Percentiles rank a stretch among this genome's conserved stretches.
These are phyloP conservation scores for Pleurotus platypus DNA, from an alignment of 768 basidiomycete species.

Conservation along the genomic window DNA sequence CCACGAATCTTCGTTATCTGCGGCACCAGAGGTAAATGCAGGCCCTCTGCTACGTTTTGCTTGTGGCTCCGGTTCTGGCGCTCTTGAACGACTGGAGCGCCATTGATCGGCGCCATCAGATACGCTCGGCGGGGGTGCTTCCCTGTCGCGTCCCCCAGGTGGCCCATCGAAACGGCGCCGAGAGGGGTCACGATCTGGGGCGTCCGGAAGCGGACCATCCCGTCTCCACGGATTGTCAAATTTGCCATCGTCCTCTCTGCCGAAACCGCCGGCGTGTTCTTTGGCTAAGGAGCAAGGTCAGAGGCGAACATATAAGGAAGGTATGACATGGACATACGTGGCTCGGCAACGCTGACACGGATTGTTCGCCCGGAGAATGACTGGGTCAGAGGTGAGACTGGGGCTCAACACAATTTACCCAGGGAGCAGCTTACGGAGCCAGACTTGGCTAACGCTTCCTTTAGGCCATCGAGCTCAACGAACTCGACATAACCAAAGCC, in stretches of 20 bases:
- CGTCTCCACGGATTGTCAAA: conserved; percentile 85
- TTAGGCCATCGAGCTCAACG: conserved; percentile 78
- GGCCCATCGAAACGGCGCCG: conserved; percentile 67
- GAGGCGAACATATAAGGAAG: conserved; percentile 3
- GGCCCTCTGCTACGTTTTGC: conserved; percentile 51
- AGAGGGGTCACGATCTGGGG: conserved; percentile 57
- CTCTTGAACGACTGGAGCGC: conserved; percentile 56
- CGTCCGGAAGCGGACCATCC: conserved; percentile 78
- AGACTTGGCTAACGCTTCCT: conserved; percentile 72
- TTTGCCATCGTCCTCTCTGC: conserved; percentile 70
- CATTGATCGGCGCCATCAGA: conserved; percentile 67
- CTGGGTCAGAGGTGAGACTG: conserved; percentile 28
- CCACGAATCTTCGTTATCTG: conserved; percentile 83
- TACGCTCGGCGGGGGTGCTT: conserved; percentile 39
- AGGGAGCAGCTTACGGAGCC: conserved; percentile 52
- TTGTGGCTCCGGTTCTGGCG: conserved; percentile 45
- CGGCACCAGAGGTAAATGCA: conserved; percentile 50
- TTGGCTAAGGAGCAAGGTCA: conserved; percentile 52
- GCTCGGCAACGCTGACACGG: conserved; percentile 93
- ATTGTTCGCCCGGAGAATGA: conserved; percentile 75
- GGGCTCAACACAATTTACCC: not conserved
- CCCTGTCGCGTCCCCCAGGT: conserved; percentile 25
- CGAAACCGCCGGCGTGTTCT: conserved; percentile 57
- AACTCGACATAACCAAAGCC: conserved; percentile 99
- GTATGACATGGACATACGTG: conserved; percentile 60